Percentiles rank a stretch among this genome's conserved stretches.
phyloP scores from a whole-genome alignment of 495 filamentous ascomycete species.

The Neurospora tetraspora region DNA sequence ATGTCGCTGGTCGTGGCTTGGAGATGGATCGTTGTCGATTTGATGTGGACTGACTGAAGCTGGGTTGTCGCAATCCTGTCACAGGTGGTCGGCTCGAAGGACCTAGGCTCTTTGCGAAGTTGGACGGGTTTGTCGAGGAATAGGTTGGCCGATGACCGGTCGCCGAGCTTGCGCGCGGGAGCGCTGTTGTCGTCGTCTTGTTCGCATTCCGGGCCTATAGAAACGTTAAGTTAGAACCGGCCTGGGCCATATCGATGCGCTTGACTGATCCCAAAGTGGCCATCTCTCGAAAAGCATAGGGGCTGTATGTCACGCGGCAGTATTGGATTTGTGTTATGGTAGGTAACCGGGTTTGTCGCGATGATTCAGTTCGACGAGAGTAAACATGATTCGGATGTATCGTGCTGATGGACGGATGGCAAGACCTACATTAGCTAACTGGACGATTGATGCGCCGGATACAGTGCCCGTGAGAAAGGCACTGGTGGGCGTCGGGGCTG shows the following conservation, averaged over 20 bases:
- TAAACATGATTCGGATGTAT: neutral
- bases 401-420: neutral
- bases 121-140: constrained; percentile 23
- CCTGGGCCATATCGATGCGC: neutral
- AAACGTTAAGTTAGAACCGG: neutral
- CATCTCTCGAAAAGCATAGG: neutral
- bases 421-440: constrained; percentile 9
- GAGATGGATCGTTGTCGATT: constrained; percentile 27
- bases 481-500: neutral
- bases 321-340: neutral
- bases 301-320: neutral
- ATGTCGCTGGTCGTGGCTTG: constrained; percentile 46
- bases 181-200: neutral
- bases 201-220: constrained; percentile 3
- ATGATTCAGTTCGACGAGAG: neutral
- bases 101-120: constrained; percentile 49
- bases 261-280: neutral
- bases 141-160: constrained; percentile 3
- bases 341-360: neutral
- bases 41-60: constrained; percentile 27
- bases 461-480: constrained; percentile 3
- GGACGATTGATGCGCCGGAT: constrained; percentile 15
- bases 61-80: constrained; percentile 35
- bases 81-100: constrained; percentile 39
- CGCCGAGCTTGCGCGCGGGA: neutral